Percentiles rank a stretch among this genome's conserved stretches.
Evolutionary conservation across 169 alveolate genomes (phyloP).

Genomic region (Plasmodium coatneyi): DNA sequence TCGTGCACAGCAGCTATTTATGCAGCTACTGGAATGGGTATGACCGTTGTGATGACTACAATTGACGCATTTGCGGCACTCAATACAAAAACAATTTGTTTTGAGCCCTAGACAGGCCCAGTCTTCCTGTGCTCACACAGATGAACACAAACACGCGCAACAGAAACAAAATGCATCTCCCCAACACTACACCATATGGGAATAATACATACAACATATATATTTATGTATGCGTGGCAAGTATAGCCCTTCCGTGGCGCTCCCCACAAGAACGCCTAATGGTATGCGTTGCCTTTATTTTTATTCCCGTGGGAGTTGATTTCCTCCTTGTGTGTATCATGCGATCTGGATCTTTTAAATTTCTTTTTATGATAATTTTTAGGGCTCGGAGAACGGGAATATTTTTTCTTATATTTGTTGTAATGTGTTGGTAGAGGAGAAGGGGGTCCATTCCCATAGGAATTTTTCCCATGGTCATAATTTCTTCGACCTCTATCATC

Average conservation of each 20-base stretch:
- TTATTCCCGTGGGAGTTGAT: not conserved
- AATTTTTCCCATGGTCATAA: constrained; percentile 1
- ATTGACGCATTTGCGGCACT: not conserved
- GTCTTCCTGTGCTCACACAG: not conserved
- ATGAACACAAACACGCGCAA: not conserved
- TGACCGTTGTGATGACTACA: not conserved
- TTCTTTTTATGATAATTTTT: constrained; percentile 28
- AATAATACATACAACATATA: not conserved
- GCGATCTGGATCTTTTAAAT: constrained; percentile 30
- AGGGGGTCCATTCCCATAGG: constrained; percentile 3
- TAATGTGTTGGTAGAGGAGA: not conserved
- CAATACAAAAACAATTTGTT: constrained; percentile 4
- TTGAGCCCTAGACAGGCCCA: not conserved
- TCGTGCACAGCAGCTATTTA: not conserved
- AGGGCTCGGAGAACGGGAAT: constrained; percentile 38
- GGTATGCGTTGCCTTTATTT: not conserved
- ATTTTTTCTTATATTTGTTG: constrained; percentile 47
- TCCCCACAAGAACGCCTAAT: not conserved
- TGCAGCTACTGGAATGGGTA: not conserved
- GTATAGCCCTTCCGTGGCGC: not conserved
- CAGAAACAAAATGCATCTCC: not conserved
- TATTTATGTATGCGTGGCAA: not conserved
- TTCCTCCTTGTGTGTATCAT: constrained; percentile 21
- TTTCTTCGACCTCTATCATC: constrained; percentile 36
- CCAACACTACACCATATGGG: not conserved